Conservation (phyloP, 306 rosid genomes). For the Abrus precatorius region DNA sequence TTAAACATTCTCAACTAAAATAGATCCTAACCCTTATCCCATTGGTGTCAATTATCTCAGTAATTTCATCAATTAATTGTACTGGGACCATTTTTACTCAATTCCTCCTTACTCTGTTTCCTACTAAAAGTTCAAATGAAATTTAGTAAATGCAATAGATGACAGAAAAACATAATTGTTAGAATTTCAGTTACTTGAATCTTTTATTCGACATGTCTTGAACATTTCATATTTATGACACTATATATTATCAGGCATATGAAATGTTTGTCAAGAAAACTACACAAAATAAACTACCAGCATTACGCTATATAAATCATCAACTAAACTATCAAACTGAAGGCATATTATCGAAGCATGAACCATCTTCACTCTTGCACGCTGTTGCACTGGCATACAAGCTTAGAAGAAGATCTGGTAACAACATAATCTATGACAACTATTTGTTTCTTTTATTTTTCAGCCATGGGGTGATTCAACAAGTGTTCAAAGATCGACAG, state of each 20-base stretch:
- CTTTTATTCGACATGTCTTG: neutral
- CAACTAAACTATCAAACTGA: slow-evolving; percentile 31
- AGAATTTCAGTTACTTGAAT: slow-evolving; percentile 5
- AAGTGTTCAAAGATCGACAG: slow-evolving; percentile 32
- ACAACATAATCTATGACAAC: slow-evolving; percentile 25
- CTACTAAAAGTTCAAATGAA: slow-evolving; percentile 24
- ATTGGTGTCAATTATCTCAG: slow-evolving; percentile 11
- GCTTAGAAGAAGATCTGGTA: slow-evolving; percentile 23
- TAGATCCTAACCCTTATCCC: neutral
- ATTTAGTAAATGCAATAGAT: slow-evolving; percentile 13
- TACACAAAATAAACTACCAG: slow-evolving; percentile 27
- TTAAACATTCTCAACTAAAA: slow-evolving; percentile 36
- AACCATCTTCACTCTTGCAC: slow-evolving; percentile 26
- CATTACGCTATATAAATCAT: slow-evolving; percentile 30
- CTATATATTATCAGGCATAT: slow-evolving; percentile 19
- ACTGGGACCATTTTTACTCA: neutral
- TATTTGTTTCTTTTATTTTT: neutral
- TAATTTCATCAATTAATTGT: slow-evolving; percentile 12
- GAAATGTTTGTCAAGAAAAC: slow-evolving; percentile 34
- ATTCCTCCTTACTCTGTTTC: slow-evolving; percentile 28
- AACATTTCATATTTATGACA: slow-evolving; percentile 14
- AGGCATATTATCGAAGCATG: slow-evolving; percentile 33
- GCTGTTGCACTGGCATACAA: neutral
- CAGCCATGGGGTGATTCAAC: slow-evolving; percentile 20
- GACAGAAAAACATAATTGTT: slow-evolving; percentile 6